A percentile compares a stretch with the other conserved stretches of the same genome.
Conservation (phyloP, 2,329 filamentous ascomycete species). For the Pestalotiopsis sp. region DNA sequence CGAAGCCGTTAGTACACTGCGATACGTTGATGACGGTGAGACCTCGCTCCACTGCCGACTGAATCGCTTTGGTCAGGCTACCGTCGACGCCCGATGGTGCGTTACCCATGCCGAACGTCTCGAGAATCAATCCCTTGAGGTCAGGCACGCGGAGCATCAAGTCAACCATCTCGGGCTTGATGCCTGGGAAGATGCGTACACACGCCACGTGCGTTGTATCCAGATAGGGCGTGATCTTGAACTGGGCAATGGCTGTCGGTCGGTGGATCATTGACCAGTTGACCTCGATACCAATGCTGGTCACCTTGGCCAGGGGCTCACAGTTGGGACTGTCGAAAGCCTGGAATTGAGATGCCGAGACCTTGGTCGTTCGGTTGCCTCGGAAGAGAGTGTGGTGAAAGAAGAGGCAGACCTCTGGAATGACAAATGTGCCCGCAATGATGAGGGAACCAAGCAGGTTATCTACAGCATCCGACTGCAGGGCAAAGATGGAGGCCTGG, state of each 20-base stretch:
- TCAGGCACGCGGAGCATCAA: slow-evolving; percentile 77
- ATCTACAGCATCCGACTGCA: slow-evolving; percentile 89
- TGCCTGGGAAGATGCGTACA: slow-evolving; percentile 87
- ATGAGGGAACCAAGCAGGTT: slow-evolving; percentile 88
- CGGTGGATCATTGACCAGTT: slow-evolving; percentile 78
- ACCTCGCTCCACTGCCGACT: slow-evolving; percentile 75
- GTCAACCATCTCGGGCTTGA: slow-evolving; percentile 91
- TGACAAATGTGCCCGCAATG: slow-evolving; percentile 88
- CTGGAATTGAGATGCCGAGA: slow-evolving; percentile 82
- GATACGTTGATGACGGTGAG: slow-evolving; percentile 90
- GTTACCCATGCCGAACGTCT: slow-evolving; percentile 93
- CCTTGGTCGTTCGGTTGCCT: slow-evolving; percentile 85
- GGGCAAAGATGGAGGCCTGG: slow-evolving; percentile 83
- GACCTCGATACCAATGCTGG: slow-evolving; percentile 78
- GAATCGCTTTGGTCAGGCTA: slow-evolving; percentile 75
- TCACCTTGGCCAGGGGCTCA: slow-evolving; percentile 78
- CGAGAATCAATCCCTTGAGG: slow-evolving; percentile 79
- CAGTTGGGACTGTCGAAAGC: slow-evolving; percentile 90
- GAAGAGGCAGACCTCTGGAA: slow-evolving; percentile 91
- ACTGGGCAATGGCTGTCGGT: slow-evolving; percentile 72
- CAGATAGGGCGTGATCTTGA: slow-evolving; percentile 72
- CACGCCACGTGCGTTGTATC: slow-evolving; percentile 90
- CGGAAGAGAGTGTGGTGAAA: slow-evolving; percentile 91
- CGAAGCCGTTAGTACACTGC: slow-evolving; percentile 80
- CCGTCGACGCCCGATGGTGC: slow-evolving; percentile 82